Base-by-base conservation (phyloP, 371 early-diverging fungal species). In the Mortierella sp. region DNA sequence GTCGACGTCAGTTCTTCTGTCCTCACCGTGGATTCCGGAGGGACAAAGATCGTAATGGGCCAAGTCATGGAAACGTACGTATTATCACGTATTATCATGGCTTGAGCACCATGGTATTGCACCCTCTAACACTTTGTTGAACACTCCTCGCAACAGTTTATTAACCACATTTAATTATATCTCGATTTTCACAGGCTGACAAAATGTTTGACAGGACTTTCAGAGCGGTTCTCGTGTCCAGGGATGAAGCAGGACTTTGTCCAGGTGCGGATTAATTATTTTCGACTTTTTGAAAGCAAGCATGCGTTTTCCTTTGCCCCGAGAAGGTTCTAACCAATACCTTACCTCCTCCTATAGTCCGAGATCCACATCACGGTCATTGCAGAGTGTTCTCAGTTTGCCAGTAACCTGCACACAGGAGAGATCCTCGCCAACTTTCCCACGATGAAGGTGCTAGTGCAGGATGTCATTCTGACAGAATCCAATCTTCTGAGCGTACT, bases 1-100 rank as follows among this genome's bases (percentile, higher is more conserved):
- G 85, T 95, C 43, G 95, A 95, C 78, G 86, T 93, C 39, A 91
- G 90, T 19, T 91, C 94, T 1, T 93, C 93, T 68, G 87, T 95
- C 75, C 89, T 93, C 24, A 91, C 92, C 2, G 90, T 93, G 4
- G 93, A 93, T 73, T 81, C 88, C 26, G 80, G 71, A 19, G 85
- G 85, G 10, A 87, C 89, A 19, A 87, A 87, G 44, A 87, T 92
- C 14, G 85, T 91, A 69, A 89, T 91, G 65, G 87, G 88, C 13
- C 86, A 88, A 67, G 87, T 89, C 31, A 86, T 86, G 74, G 85
- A 86, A 66, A 83, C 85, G 93, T 91, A 87, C 76, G 90, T 79
- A 16, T 26, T 14, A 9, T 43, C 22, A 29, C 31, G 14, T 26
- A 8, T 37, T 24, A 22, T 16, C 22, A 11, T 14, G n/a, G n/a